Base-by-base conservation (phyloP, 805 yeast genomes). In the Brettanomyces nanus region DNA sequence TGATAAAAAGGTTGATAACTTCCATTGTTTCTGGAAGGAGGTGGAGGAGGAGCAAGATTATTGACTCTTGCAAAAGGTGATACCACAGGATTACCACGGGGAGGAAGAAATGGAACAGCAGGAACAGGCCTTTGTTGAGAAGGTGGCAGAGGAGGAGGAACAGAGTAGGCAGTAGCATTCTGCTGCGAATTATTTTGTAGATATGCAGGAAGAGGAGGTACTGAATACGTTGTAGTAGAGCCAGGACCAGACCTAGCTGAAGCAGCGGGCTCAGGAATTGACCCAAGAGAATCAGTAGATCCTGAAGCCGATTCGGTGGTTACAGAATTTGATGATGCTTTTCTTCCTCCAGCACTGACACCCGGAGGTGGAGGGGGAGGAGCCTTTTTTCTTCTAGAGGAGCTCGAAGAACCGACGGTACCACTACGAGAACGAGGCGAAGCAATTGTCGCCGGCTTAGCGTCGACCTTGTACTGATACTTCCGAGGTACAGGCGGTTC, bases 401-500 rank as follows among this genome's bases (percentile, higher is more conserved):
- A 46, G 6, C 29, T 13, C 13, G 29, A 21, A 3, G 43, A 35
- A 30, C 26, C 31, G 5, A 37, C 44, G 4, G 48, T 43, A 11
- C 38, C 31, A 5, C 45, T 35, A 19, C 44, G 35, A 10, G 46
- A 44, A 20, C 43, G 43, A 19, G 53, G 45, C 6, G 56, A 46
- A 43, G 52, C 63, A 10, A 60, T 63, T 36, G 56, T 52, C n/a
- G n/a, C n/a, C n/a, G n/a, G n/a, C n/a, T n/a, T n/a, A 13, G 36
- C 23, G 7, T 35, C 25, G 41, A 45, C 19, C 45, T 51, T 22
- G 42, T 33, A 22, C 40, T 72, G 77, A 39, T 59, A 66, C 46
- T 68, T 71, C 45, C 90, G 67, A 4, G 92, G 94, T 36, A 85
- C 65, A 13, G 95, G 95, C 4, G 94, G 94, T 53, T 85, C 94